Percentiles rank a stretch among this genome's conserved stretches.
Evolutionary conservation across 768 basidiomycete species (phyloP).

Genomic region (Clathrus columnatus): DNA sequence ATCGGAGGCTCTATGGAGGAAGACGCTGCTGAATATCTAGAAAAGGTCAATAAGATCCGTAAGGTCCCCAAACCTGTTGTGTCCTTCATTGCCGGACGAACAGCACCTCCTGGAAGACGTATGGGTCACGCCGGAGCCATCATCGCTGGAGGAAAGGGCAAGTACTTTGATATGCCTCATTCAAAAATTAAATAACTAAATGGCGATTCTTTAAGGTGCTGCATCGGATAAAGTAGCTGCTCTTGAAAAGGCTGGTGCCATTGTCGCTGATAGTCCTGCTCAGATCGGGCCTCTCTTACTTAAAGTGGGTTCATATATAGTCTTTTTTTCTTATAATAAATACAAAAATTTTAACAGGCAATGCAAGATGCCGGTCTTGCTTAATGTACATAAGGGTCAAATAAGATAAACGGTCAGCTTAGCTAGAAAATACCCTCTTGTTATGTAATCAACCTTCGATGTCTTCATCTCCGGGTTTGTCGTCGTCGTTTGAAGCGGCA

Average conservation of each 20-base stretch:
- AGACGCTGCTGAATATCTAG: conserved; percentile 94
- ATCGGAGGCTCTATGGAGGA: conserved; percentile 99
- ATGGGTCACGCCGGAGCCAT: conserved; percentile 99
- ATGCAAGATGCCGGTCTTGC: conserved; percentile 71
- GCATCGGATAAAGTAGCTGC: conserved; percentile 91
- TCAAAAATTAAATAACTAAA: background rate
- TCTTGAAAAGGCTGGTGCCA: conserved; percentile 82
- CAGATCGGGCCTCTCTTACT: conserved; percentile 88
- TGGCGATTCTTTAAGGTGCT: conserved; percentile 43
- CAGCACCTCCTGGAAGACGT: conserved; percentile 93
- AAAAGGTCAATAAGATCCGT: conserved; percentile 85
- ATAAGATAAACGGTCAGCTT: conserved; percentile 12
- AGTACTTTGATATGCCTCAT: conserved; percentile 11
- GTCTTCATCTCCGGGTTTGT: conserved; percentile 19
- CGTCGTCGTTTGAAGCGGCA: conserved; percentile 47
- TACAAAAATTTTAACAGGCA: conserved; percentile 36
- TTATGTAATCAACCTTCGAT: conserved; percentile 27
- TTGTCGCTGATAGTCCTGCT: conserved; percentile 92
- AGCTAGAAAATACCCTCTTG: conserved; percentile 20
- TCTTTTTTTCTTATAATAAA: background rate
- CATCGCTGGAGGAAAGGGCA: conserved; percentile 94
- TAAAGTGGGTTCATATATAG: conserved; percentile 45
- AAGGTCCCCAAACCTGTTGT: conserved; percentile 89
- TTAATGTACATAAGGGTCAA: conserved; percentile 24
- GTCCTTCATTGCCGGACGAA: conserved; percentile 95